phyloP scores from a whole-genome alignment of 331 rosid genomes.

The Prunus yedoensis region DNA sequence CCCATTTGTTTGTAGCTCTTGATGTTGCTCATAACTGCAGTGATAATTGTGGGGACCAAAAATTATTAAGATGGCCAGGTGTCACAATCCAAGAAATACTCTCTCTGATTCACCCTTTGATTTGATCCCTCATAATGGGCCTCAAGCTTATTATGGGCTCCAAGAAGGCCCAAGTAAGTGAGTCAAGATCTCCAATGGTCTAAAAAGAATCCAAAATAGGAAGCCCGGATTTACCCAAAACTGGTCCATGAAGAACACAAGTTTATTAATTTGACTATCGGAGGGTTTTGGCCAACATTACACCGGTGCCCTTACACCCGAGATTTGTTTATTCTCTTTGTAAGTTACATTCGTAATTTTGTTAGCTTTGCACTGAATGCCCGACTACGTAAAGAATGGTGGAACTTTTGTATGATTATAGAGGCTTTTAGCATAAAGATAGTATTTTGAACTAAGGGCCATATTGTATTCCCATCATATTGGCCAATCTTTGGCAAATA shows the following conservation, averaged over 20 bases:
- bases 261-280: too few species aligned
- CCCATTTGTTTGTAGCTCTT: too few species aligned
- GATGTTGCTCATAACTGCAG: too few species aligned
- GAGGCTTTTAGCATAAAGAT: too few species aligned
- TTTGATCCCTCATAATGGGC: neutral
- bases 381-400: neutral
- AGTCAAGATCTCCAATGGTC: too few species aligned
- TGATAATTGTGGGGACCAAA: too few species aligned
- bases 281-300: neutral
- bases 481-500: neutral
- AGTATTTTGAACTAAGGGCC: too few species aligned
- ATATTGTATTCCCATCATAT: neutral
- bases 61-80: too few species aligned
- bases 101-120: neutral
- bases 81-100: neutral
- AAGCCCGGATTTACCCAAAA: too few species aligned
- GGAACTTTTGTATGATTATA: neutral
- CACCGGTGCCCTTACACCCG: neutral
- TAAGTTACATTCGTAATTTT: neutral
- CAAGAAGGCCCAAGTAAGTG: neutral
- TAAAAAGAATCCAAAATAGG: too few species aligned
- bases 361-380: neutral
- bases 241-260: neutral
- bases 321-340: neutral
- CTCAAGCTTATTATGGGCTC: neutral